A percentile compares a stretch with the other conserved stretches of the same genome.
Conservation (phyloP, 306 rosid species). For the Erythrophleum fordii region DNA sequence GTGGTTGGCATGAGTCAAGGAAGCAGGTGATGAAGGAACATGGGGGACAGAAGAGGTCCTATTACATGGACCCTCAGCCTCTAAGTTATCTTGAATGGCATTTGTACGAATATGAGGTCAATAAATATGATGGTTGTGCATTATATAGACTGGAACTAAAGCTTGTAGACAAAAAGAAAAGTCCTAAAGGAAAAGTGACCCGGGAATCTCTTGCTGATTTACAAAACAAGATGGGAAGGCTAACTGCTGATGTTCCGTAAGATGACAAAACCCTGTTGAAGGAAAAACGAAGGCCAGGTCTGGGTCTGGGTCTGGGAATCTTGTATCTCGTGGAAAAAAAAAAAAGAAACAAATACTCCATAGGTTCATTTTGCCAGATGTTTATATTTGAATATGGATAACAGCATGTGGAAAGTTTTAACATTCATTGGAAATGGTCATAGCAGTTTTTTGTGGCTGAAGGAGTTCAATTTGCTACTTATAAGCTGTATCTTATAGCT, state of each 20-base stretch:
- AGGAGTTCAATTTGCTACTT: not conserved
- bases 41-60: constrained; percentile 92
- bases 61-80: constrained; percentile 98
- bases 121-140: constrained; percentile 75
- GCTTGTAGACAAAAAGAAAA: constrained; percentile 82
- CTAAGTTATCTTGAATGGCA: constrained; percentile 83
- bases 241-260: constrained; percentile 65
- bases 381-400: constrained; percentile 31
- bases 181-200: constrained; percentile 71
- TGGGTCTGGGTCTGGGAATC: constrained; percentile 53
- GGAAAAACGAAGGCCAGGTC: constrained; percentile 54
- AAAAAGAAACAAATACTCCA: constrained; percentile 31
- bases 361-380: constrained; percentile 25
- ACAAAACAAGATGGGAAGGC: constrained; percentile 95
- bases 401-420: constrained; percentile 29
- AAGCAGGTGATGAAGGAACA: constrained; percentile 92
- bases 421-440: constrained; percentile 26
- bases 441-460: not conserved
- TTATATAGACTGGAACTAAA: constrained; percentile 85
- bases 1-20: constrained; percentile 99
- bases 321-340: constrained; percentile 47
- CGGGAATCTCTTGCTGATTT: constrained; percentile 83
- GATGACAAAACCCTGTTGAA: constrained; percentile 56
- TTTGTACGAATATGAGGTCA: constrained; percentile 86
- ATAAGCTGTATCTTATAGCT: not conserved